Base-by-base conservation (phyloP, 2,329 filamentous ascomycete genomes). In the Alternaria alternata region DNA sequence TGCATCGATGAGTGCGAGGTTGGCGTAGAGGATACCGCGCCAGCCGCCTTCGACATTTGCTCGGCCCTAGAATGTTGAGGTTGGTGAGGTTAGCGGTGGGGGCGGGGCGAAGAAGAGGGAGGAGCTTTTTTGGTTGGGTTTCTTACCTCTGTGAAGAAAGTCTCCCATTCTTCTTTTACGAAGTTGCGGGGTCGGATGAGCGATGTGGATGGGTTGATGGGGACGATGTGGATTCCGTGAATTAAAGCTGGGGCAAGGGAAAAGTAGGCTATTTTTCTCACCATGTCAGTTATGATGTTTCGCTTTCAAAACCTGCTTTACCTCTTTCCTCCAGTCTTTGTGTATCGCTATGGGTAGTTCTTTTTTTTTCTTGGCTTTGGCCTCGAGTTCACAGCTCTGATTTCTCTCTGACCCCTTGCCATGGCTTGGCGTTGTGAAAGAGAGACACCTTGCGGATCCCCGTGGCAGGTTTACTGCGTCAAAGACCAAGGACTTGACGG, bases 11-110 rank as follows among this genome's bases (percentile, higher is more conserved):
- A 94, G 88, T 0, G 92, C 93, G 43, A 92, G 85, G 76, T 96
- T 97, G 22, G 89, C 92, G 71, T 90, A 92, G 36, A 98, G 78
- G 18, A 98, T 87, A 1, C 94, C 92, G 75, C 87, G 91, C 95
- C 95, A 98, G 0, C 92, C 92, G 43, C 53, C 53, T 5, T 63
- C 53, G 0, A 62, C 65, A 12, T 59, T 85, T 1, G 87, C 87
- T 9, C 90, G 7, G 14, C 34, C 34, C 32, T 36, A 16, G 0
- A 1, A 14, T 26, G 24, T 1, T 26, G 24, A 26, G 24, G 24
- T 26, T 26, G 24, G 24, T 1, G 2, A 26, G 24, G 24, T 7
- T 7, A 26, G 24, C 24, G 24, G 6, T 26, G 7, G 18, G 18
- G 18, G 18, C 18, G 18, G 18, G 18, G 18, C 18, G 18, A 18